Evolutionary conservation across 208 protist species (phyloP).

Genomic region (Kentomonas sorsogonicus): DNA sequence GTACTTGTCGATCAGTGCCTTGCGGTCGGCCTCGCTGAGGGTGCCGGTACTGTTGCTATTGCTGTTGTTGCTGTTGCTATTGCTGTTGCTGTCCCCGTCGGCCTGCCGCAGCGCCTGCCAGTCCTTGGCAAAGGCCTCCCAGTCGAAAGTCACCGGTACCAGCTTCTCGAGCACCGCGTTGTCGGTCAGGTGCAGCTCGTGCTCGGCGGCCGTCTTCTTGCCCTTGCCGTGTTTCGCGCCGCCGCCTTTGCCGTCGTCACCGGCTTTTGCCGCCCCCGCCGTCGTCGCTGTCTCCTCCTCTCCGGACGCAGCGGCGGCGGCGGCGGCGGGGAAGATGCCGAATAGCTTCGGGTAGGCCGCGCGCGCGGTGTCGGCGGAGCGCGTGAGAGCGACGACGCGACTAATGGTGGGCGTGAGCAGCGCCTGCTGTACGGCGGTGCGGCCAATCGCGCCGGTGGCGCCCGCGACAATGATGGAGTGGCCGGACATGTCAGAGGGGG

Average conservation of each 20-base stretch:
- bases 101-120: conserved; percentile 20
- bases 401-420: conserved; percentile 28
- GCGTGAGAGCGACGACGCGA: conserved; percentile 63
- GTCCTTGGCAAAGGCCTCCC: conserved; percentile 43
- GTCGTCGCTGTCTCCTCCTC: conserved; percentile 14
- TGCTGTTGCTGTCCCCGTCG: neutral
- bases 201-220: too few relatives aligned
- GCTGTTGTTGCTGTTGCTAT: neutral
- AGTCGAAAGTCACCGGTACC: conserved; percentile 44
- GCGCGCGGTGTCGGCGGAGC: conserved; percentile 12
- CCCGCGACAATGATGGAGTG: conserved; percentile 68
- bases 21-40: neutral
- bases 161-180: conserved; percentile 26
- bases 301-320: neutral
- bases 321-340: conserved; percentile 15
- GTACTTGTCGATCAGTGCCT: conserved; percentile 21
- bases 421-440: conserved; percentile 46
- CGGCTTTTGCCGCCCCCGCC: too few relatives aligned
- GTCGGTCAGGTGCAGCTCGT: too few relatives aligned
- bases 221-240: too few relatives aligned
- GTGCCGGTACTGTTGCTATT: neutral
- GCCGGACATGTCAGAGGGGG: conserved; percentile 6
- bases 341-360: conserved; percentile 36
- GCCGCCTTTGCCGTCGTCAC: too few relatives aligned
- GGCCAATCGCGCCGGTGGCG: conserved; percentile 66